These are phyloP conservation scores for Cyberlindnera veronae DNA, from an alignment of 805 yeast species.

Conservation along the genomic window DNA sequence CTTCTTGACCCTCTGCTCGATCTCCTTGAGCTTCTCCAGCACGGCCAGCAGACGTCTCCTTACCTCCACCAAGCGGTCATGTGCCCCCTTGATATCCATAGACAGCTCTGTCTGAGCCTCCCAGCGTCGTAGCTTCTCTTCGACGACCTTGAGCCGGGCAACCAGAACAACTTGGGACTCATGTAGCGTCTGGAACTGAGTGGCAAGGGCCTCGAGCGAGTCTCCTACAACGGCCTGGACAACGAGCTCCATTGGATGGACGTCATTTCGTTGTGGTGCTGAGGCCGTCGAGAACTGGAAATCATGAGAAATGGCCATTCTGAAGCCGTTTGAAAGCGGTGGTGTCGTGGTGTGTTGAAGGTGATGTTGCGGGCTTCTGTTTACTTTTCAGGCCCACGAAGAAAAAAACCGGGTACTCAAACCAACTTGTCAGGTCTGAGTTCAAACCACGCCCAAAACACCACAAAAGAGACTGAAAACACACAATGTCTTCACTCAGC, in stretches of 20 bases:
- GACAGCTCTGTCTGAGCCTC: conserved; percentile 23
- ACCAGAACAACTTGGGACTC: conserved; percentile 55
- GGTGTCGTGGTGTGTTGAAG: not conserved
- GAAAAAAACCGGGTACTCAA: not conserved
- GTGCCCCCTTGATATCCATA: conserved; percentile 18
- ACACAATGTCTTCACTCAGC: conserved; percentile 22
- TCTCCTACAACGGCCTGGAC: conserved; percentile 55
- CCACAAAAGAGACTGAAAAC: not conserved
- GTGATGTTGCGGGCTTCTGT: not conserved
- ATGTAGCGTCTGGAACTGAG: conserved; percentile 48
- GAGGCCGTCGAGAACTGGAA: conserved; percentile 17
- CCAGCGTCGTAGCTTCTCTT: conserved; percentile 30
- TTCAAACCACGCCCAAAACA: too few species aligned
- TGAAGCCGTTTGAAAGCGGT: not conserved
- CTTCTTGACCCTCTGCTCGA: conserved; percentile 31
- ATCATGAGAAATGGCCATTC: conserved; percentile 15
- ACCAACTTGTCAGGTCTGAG: not conserved
- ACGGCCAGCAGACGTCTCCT: conserved; percentile 26
- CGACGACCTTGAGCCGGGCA: conserved; percentile 44
- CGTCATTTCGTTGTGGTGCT: conserved; percentile 24
- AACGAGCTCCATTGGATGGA: conserved; percentile 58
- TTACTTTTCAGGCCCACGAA: not conserved
- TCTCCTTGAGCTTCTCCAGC: conserved; percentile 29
- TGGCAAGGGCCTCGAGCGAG: conserved; percentile 48
- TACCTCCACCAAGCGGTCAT: conserved; percentile 25